Base-by-base conservation (phyloP, 108 stramenopile species). In the Cyclotella cryptica region DNA sequence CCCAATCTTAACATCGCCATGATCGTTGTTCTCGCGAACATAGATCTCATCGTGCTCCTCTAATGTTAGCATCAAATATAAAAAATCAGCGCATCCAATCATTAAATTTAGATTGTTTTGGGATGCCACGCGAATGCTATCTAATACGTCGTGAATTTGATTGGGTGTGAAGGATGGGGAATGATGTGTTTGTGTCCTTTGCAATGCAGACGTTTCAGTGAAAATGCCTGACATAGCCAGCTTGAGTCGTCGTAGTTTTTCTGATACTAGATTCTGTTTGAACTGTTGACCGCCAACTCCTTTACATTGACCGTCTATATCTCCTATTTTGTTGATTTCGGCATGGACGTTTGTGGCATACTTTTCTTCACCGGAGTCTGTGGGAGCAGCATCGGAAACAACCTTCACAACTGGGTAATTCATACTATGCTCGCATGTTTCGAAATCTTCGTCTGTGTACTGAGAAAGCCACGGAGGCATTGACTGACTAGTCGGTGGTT, bases 1-100 rank as follows among this genome's bases (percentile, higher is more conserved):
- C 7, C 65, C 66, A n/a, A 19, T n/a, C 62, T 21, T 53, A 44
- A 41, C 15, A 35, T 43, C 22, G 13, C 17, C 46, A 30, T 41
- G 55, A 21, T 69, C 59, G 43, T 75, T 73, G 44, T 51, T 47
- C 14, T 52, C 55, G 69, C 69, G 59, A 45, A 47, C 26, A 24
- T 42, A 27, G 8, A 13, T 76, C 59, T 42, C 65, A n/a, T 77
- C 70, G 26, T 83, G 54, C 35, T 83, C 85, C 69, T 86, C 85
- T n/a, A 86, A 47, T 26, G 75, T 75, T 28, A 86, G 55, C 78
- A 86, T 79, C 26, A 86, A 49, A 27, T 74, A 79, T 30, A 86
- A 66, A 44, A 86, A 86, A 14, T 86, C 85, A 17, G 82, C 78
- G 57, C 81, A 82, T 21, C 85, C 85, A 2, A 45, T 71, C 70